Percentiles rank a stretch among this genome's conserved stretches.
Evolutionary conservation across 2,329 filamentous ascomycete genomes (phyloP).

Genomic region (Byssoonygena ceratinophila): DNA sequence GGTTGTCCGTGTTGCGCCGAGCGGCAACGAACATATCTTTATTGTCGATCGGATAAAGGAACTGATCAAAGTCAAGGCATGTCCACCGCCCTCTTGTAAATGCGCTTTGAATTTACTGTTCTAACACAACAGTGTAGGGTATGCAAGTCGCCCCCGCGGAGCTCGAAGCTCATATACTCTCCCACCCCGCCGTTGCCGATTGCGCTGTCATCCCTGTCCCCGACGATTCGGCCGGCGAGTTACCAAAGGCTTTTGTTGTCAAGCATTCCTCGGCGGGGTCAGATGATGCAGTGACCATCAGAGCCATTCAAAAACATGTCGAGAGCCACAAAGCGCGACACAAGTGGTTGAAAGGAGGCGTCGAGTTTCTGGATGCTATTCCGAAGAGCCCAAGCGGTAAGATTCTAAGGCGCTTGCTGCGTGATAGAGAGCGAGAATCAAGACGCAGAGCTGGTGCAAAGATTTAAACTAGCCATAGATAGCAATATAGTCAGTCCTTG

Average conservation of each 20-base stretch:
- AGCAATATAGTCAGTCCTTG: background rate
- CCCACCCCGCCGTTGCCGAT: slow-evolving; percentile 64
- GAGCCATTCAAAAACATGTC: slow-evolving; percentile 48
- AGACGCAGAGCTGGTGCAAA: slow-evolving; percentile 55
- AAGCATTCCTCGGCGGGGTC: slow-evolving; percentile 44
- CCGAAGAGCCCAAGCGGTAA: slow-evolving; percentile 55
- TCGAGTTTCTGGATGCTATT: slow-evolving; percentile 48
- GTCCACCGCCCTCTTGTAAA: slow-evolving; percentile 2
- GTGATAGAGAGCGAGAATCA: slow-evolving; percentile 62
- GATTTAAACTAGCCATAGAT: slow-evolving; percentile 41
- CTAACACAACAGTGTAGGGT: slow-evolving; percentile 42
- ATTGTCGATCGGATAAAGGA: slow-evolving; percentile 76
- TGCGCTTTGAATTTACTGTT: background rate
- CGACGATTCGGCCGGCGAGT: slow-evolving; percentile 50
- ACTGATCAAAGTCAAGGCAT: slow-evolving; percentile 66
- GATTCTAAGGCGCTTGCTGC: slow-evolving; percentile 53
- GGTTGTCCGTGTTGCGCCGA: slow-evolving; percentile 51
- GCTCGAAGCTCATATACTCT: slow-evolving; percentile 67
- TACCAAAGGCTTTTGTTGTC: slow-evolving; percentile 55
- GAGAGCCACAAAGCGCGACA: slow-evolving; percentile 51
- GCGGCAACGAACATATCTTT: slow-evolving; percentile 68
- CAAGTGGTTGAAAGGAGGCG: slow-evolving; percentile 53
- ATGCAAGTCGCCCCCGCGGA: slow-evolving; percentile 76
- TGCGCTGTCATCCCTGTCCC: slow-evolving; percentile 67
- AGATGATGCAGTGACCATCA: slow-evolving; percentile 42